phyloP scores from a whole-genome alignment of 345 rosid genomes.

The Acer negundo region DNA sequence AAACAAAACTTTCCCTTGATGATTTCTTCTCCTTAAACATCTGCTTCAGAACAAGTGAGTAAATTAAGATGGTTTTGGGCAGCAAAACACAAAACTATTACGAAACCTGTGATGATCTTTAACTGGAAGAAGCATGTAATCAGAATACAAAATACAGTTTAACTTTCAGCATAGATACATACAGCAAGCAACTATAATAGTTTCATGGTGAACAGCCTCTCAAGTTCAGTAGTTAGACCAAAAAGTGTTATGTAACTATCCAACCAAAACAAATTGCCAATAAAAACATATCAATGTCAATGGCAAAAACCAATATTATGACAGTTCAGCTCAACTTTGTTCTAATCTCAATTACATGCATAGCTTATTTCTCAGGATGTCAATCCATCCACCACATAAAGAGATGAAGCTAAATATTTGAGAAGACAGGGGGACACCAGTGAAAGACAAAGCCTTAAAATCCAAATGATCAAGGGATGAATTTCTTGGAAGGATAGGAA shows the following conservation, averaged over 20 bases:
- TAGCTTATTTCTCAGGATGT: too few species aligned
- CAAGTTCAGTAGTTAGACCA: background rate
- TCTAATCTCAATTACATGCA: background rate
- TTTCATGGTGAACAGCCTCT: too few species aligned
- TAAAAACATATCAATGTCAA: background rate
- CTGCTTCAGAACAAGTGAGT: constrained; percentile 36
- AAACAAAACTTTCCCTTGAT: constrained; percentile 89
- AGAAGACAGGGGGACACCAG: too few species aligned
- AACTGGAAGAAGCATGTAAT: background rate
- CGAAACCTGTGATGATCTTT: background rate
- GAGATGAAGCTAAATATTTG: too few species aligned
- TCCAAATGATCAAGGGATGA: too few species aligned
- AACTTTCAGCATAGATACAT: background rate
- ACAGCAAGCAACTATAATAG: background rate
- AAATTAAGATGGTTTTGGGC: background rate
- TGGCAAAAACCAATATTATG: background rate
- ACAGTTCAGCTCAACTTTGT: background rate
- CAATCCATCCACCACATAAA: background rate
- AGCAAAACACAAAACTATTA: background rate
- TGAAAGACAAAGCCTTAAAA: too few species aligned
- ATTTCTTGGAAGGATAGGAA: too few species aligned
- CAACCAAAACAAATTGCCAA: background rate
- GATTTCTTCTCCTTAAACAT: constrained; percentile 89
- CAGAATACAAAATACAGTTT: background rate
- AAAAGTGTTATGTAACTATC: background rate